These are phyloP conservation scores for Diplodia corticola DNA, from an alignment of 2,329 filamentous ascomycete genomes.

Conservation along the genomic window DNA sequence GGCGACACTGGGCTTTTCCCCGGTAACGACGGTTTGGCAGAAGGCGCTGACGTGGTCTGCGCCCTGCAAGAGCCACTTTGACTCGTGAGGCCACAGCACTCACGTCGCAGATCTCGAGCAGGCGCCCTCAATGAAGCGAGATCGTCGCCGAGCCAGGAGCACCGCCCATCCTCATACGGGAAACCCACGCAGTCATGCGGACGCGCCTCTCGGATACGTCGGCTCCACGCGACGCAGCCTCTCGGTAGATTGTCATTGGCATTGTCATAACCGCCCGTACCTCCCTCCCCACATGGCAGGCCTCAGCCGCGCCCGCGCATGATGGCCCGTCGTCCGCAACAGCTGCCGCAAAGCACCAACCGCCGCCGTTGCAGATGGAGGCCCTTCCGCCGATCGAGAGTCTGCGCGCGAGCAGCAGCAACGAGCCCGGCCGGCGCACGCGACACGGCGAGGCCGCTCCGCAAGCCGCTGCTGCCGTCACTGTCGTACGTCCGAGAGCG, in stretches of 20 bases:
- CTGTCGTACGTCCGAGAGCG: background rate
- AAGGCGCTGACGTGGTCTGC: background rate
- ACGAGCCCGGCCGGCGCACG: background rate
- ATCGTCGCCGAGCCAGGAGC: conserved; percentile 11
- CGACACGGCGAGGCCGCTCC: background rate
- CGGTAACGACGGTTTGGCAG: background rate
- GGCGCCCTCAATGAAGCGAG: conserved; percentile 8
- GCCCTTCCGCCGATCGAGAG: background rate
- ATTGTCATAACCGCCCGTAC: background rate
- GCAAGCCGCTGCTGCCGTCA: background rate
- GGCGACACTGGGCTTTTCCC: background rate
- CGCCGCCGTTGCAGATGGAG: background rate
- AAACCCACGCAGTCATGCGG: conserved; percentile 6
- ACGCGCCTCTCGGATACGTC: conserved; percentile 2
- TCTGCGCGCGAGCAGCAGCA: too few relatives aligned
- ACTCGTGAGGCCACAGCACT: background rate
- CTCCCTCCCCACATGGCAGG: background rate
- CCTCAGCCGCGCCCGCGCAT: conserved; percentile 2
- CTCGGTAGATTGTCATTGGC: conserved; percentile 4
- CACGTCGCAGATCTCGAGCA: conserved; percentile 16
- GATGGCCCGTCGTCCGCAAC: background rate
- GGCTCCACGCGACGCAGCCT: conserved; percentile 3
- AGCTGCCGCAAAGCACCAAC: background rate
- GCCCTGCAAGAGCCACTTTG: background rate
- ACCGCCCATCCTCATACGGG: conserved; percentile 14